Conservation (phyloP, 2,329 filamentous ascomycete species). For the Chrysosporium keratinophilum region DNA sequence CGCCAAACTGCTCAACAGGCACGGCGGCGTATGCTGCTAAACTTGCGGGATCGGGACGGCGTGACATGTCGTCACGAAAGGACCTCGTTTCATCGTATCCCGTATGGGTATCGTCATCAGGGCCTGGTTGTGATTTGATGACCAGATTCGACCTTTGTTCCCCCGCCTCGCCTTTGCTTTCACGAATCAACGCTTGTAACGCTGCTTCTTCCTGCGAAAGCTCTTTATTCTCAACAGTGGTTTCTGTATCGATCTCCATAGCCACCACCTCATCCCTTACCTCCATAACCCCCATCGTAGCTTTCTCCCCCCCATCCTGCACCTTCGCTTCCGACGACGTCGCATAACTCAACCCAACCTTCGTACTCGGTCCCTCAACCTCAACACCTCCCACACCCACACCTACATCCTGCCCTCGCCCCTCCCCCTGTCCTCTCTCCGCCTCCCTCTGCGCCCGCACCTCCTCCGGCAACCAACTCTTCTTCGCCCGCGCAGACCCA, state of each 20-base stretch:
- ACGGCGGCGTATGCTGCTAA: constrained; percentile 78
- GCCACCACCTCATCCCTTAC: constrained; percentile 30
- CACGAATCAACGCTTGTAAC: constrained; percentile 55
- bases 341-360: constrained; percentile 46
- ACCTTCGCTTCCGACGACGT: constrained; percentile 18
- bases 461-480: constrained; percentile 49
- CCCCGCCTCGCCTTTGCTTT: constrained; percentile 34
- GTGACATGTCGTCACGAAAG: constrained; percentile 58
- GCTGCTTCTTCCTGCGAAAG: constrained; percentile 53
- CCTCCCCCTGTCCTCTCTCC: constrained; percentile 24
- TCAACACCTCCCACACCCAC: constrained; percentile 32
- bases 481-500: constrained; percentile 45
- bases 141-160: constrained; percentile 40
- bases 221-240: constrained; percentile 21
- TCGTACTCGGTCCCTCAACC: constrained; percentile 42
- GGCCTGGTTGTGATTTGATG: constrained; percentile 36
- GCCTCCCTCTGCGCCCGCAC: constrained; percentile 42
- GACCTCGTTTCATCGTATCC: constrained; percentile 44
- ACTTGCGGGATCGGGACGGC: constrained; percentile 63
- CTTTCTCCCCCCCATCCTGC: constrained; percentile 17
- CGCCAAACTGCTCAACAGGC: constrained; percentile 89
- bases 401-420: constrained; percentile 24
- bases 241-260: constrained; percentile 5
- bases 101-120: constrained; percentile 17
- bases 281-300: constrained; percentile 25